Base-by-base conservation (phyloP, 2,329 filamentous ascomycete species). In the Ramichloridium luteum region DNA sequence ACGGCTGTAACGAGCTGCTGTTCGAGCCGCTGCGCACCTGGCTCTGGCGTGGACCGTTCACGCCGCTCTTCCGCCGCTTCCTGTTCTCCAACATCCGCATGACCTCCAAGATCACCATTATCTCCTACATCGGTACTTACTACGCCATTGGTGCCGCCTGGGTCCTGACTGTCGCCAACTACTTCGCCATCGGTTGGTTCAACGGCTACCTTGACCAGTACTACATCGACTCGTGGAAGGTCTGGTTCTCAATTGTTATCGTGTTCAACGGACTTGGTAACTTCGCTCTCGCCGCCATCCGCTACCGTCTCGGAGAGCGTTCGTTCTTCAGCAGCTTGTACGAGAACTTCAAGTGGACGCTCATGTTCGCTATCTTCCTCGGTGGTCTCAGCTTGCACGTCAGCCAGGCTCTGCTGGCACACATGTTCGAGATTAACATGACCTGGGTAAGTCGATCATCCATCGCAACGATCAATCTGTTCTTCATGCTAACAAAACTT, bases 361-460 rank as follows among this genome's bases (percentile, higher is more conserved):
- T 68, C 2, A 64, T 77, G 58, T 64, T 88, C 28, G 77, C 77
- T 39, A 77, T 90, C 54, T 92, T 90, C 66, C 66, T 93, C 12
- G 83, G 83, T 31, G 83, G 83, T 23, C 66, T 90, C 30, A 81
- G 76, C 1, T 68, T 92, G 20, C 82, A 92, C 59, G 72, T 93
- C 29, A 81, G 74, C 16, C 78, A 86, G 54, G 83, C 83, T 1
- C 64, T 93, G 18, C 59, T 90, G 27, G 69, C 75, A 4, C 84
- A 92, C 62, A 82, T 90, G 72, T 81, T 90, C 53, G 74, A 81
- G 59, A 74, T 88, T 51, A 70, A 90, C 58, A 88, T 90, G 77
- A 73, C 72, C 3, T 90, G 83, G 83, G n/a, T n/a, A n/a, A n/a
- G n/a, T n/a, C n/a, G n/a, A n/a, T n/a, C n/a, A n/a, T n/a, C n/a